Evolutionary conservation across 495 filamentous ascomycete genomes (phyloP).

Genomic region (Cudoniella acicularis): DNA sequence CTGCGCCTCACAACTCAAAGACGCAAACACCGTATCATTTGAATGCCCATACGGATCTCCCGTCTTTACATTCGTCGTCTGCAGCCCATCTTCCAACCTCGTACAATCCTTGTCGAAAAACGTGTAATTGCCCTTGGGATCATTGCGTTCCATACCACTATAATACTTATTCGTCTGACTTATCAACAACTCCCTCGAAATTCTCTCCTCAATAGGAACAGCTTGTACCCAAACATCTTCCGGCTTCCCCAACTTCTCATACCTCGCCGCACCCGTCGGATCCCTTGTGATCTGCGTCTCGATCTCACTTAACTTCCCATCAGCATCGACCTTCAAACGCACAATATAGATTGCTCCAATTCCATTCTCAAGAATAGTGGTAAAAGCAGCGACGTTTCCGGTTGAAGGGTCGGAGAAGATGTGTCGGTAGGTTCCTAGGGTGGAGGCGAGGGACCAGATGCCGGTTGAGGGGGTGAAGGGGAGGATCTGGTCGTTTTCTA

Average conservation of each 20-base stretch:
- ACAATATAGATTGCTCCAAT: background rate
- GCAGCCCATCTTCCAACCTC: background rate
- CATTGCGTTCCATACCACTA: background rate
- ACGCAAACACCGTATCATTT: background rate
- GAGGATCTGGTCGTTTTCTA: background rate
- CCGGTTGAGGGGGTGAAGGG: background rate
- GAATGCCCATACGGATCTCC: background rate
- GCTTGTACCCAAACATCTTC: background rate
- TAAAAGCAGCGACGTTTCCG: background rate
- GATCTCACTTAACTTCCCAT: background rate
- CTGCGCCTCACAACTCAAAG: background rate
- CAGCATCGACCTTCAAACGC: background rate
- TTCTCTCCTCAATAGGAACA: background rate
- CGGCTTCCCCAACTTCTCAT: background rate
- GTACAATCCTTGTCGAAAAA: background rate
- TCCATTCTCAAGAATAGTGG: background rate
- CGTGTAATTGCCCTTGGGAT: background rate
- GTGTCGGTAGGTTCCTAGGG: background rate
- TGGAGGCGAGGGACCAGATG: too few species aligned
- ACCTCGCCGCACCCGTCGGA: background rate
- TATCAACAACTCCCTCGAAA: background rate
- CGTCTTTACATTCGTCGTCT: background rate
- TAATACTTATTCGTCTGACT: background rate
- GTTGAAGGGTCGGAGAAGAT: background rate
- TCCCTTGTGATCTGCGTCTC: background rate